phyloP scores from a whole-genome alignment of 441 rosid species.

The Jatropha multifida region DNA sequence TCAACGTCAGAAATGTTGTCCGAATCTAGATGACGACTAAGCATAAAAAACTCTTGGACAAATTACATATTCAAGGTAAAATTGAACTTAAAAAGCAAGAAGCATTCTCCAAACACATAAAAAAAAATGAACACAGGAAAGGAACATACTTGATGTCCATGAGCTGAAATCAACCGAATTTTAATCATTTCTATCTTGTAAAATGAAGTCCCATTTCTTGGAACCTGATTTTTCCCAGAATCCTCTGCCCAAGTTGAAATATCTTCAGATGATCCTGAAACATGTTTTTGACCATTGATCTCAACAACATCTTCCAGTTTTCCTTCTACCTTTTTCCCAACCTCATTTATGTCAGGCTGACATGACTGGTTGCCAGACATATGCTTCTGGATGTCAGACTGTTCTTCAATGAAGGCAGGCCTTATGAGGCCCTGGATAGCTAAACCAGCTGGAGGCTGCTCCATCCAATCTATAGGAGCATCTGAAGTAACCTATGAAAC shows the following conservation, averaged over 20 bases:
- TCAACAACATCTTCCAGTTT: slow-evolving; percentile 39
- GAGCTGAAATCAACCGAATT: slow-evolving; percentile 75
- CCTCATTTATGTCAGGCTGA: slow-evolving; percentile 31
- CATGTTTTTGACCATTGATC: slow-evolving; percentile 45
- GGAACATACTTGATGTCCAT: slow-evolving; percentile 68
- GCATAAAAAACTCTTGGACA: background rate
- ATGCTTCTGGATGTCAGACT: slow-evolving; percentile 63
- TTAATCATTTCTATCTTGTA: slow-evolving; percentile 85
- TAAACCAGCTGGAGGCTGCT: slow-evolving; percentile 84
- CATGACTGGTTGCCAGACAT: slow-evolving; percentile 39
- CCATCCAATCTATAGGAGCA: slow-evolving; percentile 88
- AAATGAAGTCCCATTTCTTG: slow-evolving; percentile 48
- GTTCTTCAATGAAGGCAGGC: slow-evolving; percentile 71
- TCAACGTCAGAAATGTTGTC: background rate
- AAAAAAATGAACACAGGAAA: slow-evolving; percentile 6
- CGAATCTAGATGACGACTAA: background rate
- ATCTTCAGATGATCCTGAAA: slow-evolving; percentile 40
- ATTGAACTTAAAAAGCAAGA: background rate
- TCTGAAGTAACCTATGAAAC: slow-evolving; percentile 69
- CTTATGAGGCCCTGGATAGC: slow-evolving; percentile 82
- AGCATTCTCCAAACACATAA: slow-evolving; percentile 6
- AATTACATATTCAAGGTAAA: background rate
- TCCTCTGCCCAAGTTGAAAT: slow-evolving; percentile 35
- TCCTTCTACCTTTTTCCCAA: slow-evolving; percentile 33
- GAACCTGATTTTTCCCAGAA: slow-evolving; percentile 33